Evolutionary conservation across 2,329 filamentous ascomycete genomes (phyloP).

Genomic region (Huntiella decipiens): DNA sequence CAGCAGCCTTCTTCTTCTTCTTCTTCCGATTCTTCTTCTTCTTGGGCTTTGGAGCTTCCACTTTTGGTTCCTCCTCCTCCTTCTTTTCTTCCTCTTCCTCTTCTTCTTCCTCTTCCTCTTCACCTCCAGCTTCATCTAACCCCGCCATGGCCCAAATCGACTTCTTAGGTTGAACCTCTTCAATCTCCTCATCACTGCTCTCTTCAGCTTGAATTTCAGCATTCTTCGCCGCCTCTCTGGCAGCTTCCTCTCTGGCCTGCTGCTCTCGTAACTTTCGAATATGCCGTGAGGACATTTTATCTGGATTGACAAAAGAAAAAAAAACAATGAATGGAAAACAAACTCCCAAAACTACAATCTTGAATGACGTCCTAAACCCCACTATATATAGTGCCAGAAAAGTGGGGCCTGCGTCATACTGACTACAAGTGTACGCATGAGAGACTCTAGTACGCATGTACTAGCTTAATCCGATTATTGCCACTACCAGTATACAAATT

Average conservation of each 20-base stretch:
- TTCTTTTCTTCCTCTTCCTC: constrained; percentile 2
- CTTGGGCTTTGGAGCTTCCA: constrained; percentile 10
- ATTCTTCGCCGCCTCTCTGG: constrained; percentile 7
- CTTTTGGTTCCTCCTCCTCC: not conserved
- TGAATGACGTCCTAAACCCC: too few species aligned
- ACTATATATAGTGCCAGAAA: too few species aligned
- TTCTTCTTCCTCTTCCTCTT: constrained; percentile 13
- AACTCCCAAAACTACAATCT: too few species aligned
- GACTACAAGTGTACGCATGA: too few species aligned
- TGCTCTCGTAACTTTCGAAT: constrained; percentile 33
- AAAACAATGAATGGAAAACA: not conserved
- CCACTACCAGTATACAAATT: not conserved
- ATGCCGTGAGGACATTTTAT: constrained; percentile 31
- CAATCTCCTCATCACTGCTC: constrained; percentile 16
- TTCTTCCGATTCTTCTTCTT: constrained; percentile 23
- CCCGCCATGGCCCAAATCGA: constrained; percentile 19
- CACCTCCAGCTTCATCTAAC: constrained; percentile 12
- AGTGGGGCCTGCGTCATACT: too few species aligned
- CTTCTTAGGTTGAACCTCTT: constrained; percentile 18
- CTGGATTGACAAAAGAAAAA: not conserved
- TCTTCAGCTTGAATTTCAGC: constrained; percentile 17
- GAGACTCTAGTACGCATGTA: too few species aligned
- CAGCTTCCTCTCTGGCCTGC: constrained; percentile 19
- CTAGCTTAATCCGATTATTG: not conserved
- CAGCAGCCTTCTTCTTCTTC: constrained; percentile 16